Base-by-base conservation (phyloP, 2,329 filamentous ascomycete species). In the Dactylellina drechsleri region DNA sequence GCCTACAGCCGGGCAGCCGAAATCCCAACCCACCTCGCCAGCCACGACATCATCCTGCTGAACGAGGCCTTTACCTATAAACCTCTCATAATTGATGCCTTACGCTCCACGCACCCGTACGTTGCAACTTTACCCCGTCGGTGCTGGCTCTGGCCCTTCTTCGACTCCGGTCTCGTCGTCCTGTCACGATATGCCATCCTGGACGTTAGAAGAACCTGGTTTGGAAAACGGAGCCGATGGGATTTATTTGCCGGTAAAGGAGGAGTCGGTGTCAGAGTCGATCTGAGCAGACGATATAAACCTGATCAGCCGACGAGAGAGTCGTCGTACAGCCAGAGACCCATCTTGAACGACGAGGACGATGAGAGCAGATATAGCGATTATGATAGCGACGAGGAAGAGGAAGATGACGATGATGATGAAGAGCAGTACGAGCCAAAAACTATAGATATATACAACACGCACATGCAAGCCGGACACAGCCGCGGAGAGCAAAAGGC, bases 371-470 rank as follows among this genome's bases (percentile, higher is more conserved):
- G 49, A 6, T 59, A 61, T 15, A 66, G 16, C 47, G 61, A 66
- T 28, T 53, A 41, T 6, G 62, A 58, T 31, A 43, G 57, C 15
- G 61, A 66, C 2, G 26, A 50, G 16, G 56, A 47, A 23, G 50
- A 58, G 16, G 56, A 61, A 1, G 20, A 49, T 16, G 62, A 58
- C 15, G 50, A 58, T 18, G 56, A 74, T 2, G 61, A 73, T 6
- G 62, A 66, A 31, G 54, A 73, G 20, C 10, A 13, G 8, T 74
- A 60, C 23, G 52, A 26, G 31, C 70, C 70, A 2, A 74, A 74
- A 13, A 74, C 70, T 5, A 53, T 74, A 7, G 70, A 74, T 74
- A 74, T 74, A 2, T 74, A 74, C 58, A 74, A 74, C 28, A 74
- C 70, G 7, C 70, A 74, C 43, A 74, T 74, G 70, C 70, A 74